Conservation (phyloP, 805 yeast genomes). For the Lachancea sp. region DNA sequence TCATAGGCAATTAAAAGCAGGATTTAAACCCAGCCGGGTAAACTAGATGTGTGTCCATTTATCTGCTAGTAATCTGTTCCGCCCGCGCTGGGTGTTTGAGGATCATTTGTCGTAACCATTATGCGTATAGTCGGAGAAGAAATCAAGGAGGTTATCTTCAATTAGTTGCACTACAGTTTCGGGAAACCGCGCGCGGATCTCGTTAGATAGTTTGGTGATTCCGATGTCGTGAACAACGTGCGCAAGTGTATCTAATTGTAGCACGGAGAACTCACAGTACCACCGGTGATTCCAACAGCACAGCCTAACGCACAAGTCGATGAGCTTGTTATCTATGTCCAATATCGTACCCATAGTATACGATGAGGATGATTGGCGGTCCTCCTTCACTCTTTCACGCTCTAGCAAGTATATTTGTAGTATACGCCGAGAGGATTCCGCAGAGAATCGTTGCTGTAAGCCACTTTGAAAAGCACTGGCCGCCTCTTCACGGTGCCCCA, state of each 20-base stretch:
- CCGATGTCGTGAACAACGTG: conserved; percentile 72
- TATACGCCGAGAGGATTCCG: conserved; percentile 68
- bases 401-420: conserved; percentile 58
- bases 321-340: conserved; percentile 46
- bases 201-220: conserved; percentile 64
- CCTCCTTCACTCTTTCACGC: conserved; percentile 28
- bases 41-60: too few relatives aligned
- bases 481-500: conserved; percentile 84
- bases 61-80: too few relatives aligned
- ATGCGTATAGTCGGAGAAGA: conserved; percentile 25
- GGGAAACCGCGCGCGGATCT: conserved; percentile 61
- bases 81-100: too few relatives aligned
- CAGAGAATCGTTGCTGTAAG: conserved; percentile 67
- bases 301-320: conserved; percentile 66
- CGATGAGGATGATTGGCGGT: conserved; percentile 23
- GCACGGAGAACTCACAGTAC: conserved; percentile 87
- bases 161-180: conserved; percentile 32
- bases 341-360: conserved; percentile 31
- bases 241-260: conserved; percentile 49
- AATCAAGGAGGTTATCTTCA: conserved; percentile 26
- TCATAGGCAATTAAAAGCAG: too few relatives aligned
- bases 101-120: conserved; percentile 25
- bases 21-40: too few relatives aligned
- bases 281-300: conserved; percentile 98
- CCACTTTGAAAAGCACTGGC: conserved; percentile 75